Conservation (phyloP, 768 basidiomycete species). For the Trametes sanguinea region DNA sequence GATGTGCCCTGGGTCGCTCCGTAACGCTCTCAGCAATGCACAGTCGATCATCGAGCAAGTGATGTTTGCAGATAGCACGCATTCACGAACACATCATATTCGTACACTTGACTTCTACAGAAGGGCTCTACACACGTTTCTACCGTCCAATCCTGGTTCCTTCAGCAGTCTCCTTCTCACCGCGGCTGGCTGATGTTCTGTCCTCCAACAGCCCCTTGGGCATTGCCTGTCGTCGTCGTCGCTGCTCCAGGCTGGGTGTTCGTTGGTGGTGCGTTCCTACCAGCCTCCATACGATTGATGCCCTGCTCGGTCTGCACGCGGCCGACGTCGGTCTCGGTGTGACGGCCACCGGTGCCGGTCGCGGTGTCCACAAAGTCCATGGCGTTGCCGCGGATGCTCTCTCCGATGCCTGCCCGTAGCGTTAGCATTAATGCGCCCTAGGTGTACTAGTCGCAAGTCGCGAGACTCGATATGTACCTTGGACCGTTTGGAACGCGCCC, state of each 20-base stretch:
- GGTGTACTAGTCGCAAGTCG: neutral
- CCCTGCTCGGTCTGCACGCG: constrained; percentile 20
- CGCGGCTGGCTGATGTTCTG: constrained; percentile 5
- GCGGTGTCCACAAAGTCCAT: constrained; percentile 28
- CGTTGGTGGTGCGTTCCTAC: neutral
- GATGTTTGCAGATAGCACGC: no score
- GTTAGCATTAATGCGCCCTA: neutral
- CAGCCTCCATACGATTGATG: constrained; percentile 17
- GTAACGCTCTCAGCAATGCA: no score
- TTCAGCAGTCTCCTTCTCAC: no score
- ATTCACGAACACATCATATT: no score
- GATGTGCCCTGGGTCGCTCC: neutral
- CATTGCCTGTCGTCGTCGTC: neutral
- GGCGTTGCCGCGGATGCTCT: constrained; percentile 23
- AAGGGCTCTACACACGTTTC: no score
- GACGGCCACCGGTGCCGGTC: constrained; percentile 23
- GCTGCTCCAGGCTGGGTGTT: neutral
- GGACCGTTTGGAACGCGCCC: constrained; percentile 21
- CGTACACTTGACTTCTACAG: no score
- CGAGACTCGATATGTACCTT: constrained; percentile 2
- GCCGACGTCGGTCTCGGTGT: constrained; percentile 25
- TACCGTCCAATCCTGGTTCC: no score
- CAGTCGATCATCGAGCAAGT: no score
- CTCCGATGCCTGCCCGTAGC: constrained; percentile 16
- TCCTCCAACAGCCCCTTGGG: neutral